Evolutionary conservation across 257 asterid species (phyloP).

Genomic region (Echites panduratus): DNA sequence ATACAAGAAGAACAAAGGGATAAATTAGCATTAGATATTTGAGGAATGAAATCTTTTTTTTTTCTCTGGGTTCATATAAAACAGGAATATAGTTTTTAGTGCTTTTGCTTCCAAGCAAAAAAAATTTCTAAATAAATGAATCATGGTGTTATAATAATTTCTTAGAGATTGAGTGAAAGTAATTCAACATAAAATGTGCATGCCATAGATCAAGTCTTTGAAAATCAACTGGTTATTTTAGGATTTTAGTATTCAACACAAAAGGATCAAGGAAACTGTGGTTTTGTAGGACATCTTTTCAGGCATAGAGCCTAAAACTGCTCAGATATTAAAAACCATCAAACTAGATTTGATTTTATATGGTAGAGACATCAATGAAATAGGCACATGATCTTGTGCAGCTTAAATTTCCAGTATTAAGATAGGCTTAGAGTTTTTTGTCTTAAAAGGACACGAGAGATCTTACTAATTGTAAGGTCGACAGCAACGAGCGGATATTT

Average conservation of each 20-base stretch:
- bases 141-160: not conserved
- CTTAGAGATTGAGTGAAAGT: not conserved
- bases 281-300: not conserved
- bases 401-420: not conserved
- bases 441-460: not conserved
- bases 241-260: not conserved
- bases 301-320: no score
- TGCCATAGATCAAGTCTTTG: not conserved
- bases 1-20: not conserved
- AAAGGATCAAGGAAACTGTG: not conserved
- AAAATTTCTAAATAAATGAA: not conserved
- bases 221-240: not conserved
- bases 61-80: not conserved
- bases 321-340: not conserved
- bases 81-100: not conserved
- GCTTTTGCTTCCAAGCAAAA: not conserved
- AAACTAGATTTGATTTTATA: not conserved
- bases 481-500: constrained; percentile 82
- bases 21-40: not conserved
- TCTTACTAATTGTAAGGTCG: constrained; percentile 83
- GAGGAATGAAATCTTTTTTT: not conserved
- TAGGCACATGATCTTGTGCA: not conserved
- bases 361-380: not conserved
- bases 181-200: not conserved
- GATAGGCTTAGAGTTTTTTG: not conserved